Base-by-base conservation (phyloP, 129 eudicot species). In the Tanacetum coccineum region DNA sequence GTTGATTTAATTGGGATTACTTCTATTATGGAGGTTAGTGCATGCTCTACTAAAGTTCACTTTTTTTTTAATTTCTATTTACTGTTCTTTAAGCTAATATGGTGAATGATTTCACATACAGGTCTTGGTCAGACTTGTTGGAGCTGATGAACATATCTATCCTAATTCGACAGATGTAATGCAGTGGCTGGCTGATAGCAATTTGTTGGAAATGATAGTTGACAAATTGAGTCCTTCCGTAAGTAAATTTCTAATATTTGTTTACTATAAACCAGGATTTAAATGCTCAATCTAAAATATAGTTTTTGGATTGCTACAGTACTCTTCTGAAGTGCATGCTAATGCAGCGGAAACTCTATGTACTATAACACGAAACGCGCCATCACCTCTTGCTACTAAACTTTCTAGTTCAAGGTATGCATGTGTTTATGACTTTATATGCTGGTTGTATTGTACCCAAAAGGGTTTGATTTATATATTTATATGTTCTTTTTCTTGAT, bases 1-100 rank as follows among this genome's bases (percentile, higher is more conserved):
- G 99, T 93, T 70, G 96, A 93, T 81, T 86, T 93, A 80, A 93
- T 93, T 72, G 99, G 96, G 71, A 81, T 93, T 71, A 93, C 99
- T 52, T 93, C 96, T 46, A 89, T 89, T 64, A 93, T 86, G 95
- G 99, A 93, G 99, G 99, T 89, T 70, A 68, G 78, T n/a, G n/a
- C n/a, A n/a, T n/a, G n/a, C n/a, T n/a, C n/a, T n/a, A n/a, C n/a
- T n/a, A n/a, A n/a, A n/a, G n/a, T n/a, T n/a, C n/a, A n/a, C n/a
- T n/a, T n/a, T n/a, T n/a, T n/a, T n/a, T n/a, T n/a, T n/a, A n/a
- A n/a, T n/a, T n/a, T n/a, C n/a, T n/a, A n/a, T n/a, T n/a, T n/a
- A n/a, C n/a, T n/a, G n/a, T n/a, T n/a, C n/a, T 13, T 59, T 28
- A 17, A 4, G 22, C 44, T 28, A 22, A 55, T 30, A 40, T 47